phyloP scores from a whole-genome alignment of 768 basidiomycete genomes.

The Cyclocybe aegerita region DNA sequence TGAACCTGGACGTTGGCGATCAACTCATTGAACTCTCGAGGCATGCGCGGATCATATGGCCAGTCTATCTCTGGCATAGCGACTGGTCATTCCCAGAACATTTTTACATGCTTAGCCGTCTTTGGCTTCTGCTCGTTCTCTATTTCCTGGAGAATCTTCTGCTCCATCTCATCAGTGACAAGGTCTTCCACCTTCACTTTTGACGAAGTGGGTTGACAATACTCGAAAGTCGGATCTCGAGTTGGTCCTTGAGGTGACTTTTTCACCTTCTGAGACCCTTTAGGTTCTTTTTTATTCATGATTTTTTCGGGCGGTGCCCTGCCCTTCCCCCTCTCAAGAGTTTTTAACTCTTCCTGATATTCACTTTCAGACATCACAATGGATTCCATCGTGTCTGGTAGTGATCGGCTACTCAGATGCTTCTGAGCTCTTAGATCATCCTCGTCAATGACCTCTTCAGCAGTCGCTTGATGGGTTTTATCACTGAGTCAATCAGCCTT shows the following conservation, averaged over 20 bases:
- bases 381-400: not conserved
- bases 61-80: constrained; percentile 10
- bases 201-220: constrained; percentile 17
- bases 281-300: not conserved
- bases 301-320: not conserved
- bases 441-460: not conserved
- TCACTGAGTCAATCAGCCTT: not conserved
- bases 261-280: too few species aligned
- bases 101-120: not conserved
- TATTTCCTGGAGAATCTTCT: not conserved
- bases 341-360: not conserved
- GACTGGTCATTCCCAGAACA: constrained; percentile 15
- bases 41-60: constrained; percentile 17
- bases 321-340: not conserved
- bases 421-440: not conserved
- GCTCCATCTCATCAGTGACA: not conserved
- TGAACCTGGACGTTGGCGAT: not conserved
- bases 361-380: not conserved
- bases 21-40: constrained; percentile 19
- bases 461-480: too few species aligned
- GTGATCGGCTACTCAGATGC: not conserved
- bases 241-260: not conserved
- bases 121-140: not conserved
- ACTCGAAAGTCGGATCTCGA: not conserved
- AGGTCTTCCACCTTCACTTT: constrained; percentile 13